Evolutionary conservation across 345 rosid species (phyloP), one percentile per base, ranked within the genome.

Genomic region (Firmiana major): DNA sequence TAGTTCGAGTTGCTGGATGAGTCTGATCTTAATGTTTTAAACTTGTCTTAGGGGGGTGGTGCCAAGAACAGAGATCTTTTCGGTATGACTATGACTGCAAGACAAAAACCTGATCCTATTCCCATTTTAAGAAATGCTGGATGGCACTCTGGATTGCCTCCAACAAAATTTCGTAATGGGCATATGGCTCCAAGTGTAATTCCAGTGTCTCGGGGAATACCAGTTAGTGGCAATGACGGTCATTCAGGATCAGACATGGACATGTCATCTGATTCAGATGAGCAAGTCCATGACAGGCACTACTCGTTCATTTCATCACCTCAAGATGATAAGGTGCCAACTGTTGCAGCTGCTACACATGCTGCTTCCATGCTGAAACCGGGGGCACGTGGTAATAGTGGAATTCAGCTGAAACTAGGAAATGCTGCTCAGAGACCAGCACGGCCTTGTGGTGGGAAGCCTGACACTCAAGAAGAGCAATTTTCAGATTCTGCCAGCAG

Each of bases 201-300:
- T 38, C 83, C 84, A 0, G 74, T 82, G 11, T 77, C 89, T 67
- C 65, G 68, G 10, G 74, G 72, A n/a, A 76, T 86, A 74, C 86
- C 74, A 31, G 77, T 58, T 7, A 79, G 79, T 74, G 82, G 71
- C 58, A 83, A 80, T 63, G 80, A 75, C 76, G 83, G 83, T 80
- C 82, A 83, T 21, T 85, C 89, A 3, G 90, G 80, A 63, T 91
- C 98, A 21, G 94, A 92, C 70, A 90, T 86, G 88, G 92, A 89
- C 70, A 85, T 5, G n/a, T 77, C 85, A 16, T 83, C 92, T 38
- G 89, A 89, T 77, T 90, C 93, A 0, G 95, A 90, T 63, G 97
- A 94, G 71, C 90, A 85, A 58, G 80, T 76, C 22, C 80, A 72
- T 80, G 81, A 85, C 26, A 78, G 81, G 60, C 80, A 73, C 8